Evolutionary conservation across 352 stramenopile genomes (phyloP).

Genomic region (Globisporangium iwayamae): DNA sequence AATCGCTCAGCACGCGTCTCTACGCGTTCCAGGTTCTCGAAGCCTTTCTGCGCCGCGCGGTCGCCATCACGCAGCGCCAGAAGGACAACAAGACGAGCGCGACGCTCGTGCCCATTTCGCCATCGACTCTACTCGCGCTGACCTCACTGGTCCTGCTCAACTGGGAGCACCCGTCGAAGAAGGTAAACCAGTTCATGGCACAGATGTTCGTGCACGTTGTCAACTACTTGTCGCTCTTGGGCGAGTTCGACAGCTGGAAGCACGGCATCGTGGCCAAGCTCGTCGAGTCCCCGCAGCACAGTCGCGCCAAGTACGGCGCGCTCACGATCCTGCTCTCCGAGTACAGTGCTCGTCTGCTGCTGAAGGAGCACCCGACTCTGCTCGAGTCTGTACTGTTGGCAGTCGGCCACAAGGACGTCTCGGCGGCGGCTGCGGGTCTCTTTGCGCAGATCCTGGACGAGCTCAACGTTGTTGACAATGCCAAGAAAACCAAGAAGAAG

Average conservation of each 20-base stretch:
- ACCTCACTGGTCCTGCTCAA: slow-evolving; percentile 67
- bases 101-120: slow-evolving; percentile 11
- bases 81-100: slow-evolving; percentile 8
- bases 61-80: slow-evolving; percentile 43
- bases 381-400: slow-evolving; percentile 56
- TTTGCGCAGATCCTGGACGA: slow-evolving; percentile 72
- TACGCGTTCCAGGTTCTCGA: slow-evolving; percentile 84
- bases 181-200: slow-evolving; percentile 86
- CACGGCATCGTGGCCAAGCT: slow-evolving; percentile 37
- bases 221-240: slow-evolving; percentile 44
- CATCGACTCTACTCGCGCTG: slow-evolving; percentile 40
- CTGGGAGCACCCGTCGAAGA: slow-evolving; percentile 84
- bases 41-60: slow-evolving; percentile 61
- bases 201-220: slow-evolving; percentile 77
- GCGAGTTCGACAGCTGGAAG: slow-evolving; percentile 48
- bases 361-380: slow-evolving; percentile 42
- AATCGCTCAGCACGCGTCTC: slow-evolving; percentile 62
- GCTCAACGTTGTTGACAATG: slow-evolving; percentile 16
- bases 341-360: slow-evolving; percentile 38
- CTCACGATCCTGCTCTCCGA: slow-evolving; percentile 50
- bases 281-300: slow-evolving; percentile 53
- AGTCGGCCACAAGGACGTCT: slow-evolving; percentile 71
- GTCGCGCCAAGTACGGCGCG: slow-evolving; percentile 67
- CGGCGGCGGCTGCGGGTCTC: slow-evolving; percentile 57
- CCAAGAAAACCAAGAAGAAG: slow-evolving; percentile 21